phyloP scores from a whole-genome alignment of 208 protist genomes.

The Herpetomonas samuelpessoai region DNA sequence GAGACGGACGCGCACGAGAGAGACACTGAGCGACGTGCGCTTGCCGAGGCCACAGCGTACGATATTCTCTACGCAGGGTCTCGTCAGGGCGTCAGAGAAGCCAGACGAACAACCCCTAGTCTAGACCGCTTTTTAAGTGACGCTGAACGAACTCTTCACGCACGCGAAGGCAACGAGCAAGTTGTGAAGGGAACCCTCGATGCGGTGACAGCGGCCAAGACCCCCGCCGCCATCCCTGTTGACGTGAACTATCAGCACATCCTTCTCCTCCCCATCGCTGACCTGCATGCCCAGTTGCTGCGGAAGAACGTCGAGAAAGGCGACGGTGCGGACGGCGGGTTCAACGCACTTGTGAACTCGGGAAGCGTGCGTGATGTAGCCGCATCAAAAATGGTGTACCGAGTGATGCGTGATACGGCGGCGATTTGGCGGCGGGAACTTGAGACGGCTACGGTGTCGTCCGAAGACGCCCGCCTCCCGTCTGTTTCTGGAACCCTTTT shows the following conservation, averaged over 20 bases:
- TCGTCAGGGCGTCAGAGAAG: conserved; percentile 1
- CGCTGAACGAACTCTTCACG: conserved; percentile 1
- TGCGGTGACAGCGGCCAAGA: background rate
- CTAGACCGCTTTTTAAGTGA: conserved; percentile 13
- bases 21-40: background rate
- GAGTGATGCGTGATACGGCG: too few species aligned
- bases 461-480: conserved; percentile 2
- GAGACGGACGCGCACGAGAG: too few species aligned
- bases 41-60: conserved; percentile 22
- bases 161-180: background rate
- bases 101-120: background rate
- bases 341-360: conserved; percentile 15
- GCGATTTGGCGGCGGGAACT: too few species aligned
- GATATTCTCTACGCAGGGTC: conserved; percentile 56
- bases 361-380: conserved; percentile 42
- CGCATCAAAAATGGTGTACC: conserved; percentile 36
- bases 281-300: conserved; percentile 33
- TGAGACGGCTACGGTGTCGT: too few species aligned
- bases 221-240: conserved; percentile 20
- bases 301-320: conserved; percentile 5
- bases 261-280: conserved; percentile 49
- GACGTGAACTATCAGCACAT: conserved; percentile 68
- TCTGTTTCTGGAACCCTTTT: conserved; percentile 36
- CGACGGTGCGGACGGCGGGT: background rate
- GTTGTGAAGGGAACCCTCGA: background rate